Percentiles rank a stretch among this genome's conserved stretches.
These are phyloP conservation scores for Lotus japonicus DNA, from an alignment of 306 rosid genomes.

Conservation along the genomic window DNA sequence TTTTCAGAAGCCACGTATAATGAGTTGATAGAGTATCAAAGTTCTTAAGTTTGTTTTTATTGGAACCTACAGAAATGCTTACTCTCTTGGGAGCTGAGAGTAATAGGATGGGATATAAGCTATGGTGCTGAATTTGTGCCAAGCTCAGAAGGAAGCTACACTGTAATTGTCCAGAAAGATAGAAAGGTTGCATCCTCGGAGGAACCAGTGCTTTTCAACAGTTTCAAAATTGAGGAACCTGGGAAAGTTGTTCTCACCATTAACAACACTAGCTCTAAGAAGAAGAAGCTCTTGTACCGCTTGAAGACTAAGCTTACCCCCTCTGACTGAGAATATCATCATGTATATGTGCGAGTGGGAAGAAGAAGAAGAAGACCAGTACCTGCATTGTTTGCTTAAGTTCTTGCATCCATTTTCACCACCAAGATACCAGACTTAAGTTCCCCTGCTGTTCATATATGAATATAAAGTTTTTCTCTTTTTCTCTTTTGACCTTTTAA, in stretches of 20 bases:
- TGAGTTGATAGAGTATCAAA: no score
- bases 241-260: conserved; percentile 71
- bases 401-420: neutral
- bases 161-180: conserved; percentile 59
- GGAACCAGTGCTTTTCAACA: conserved; percentile 49
- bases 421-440: conserved; percentile 7
- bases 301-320: conserved; percentile 50
- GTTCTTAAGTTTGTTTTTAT: neutral
- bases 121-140: conserved; percentile 80
- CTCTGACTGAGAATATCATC: conserved; percentile 19
- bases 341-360: neutral
- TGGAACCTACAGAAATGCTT: conserved; percentile 30
- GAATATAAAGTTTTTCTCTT: neutral
- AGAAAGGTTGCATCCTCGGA: conserved; percentile 46
- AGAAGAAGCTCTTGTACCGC: conserved; percentile 79
- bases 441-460: conserved; percentile 23
- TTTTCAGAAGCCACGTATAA: neutral
- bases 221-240: conserved; percentile 49
- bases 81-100: conserved; percentile 66
- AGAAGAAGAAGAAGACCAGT: neutral
- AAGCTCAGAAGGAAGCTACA: conserved; percentile 50
- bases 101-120: conserved; percentile 80
- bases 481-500: neutral
- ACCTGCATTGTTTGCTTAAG: neutral
- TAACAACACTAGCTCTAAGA: conserved; percentile 62